phyloP scores from a whole-genome alignment of 345 rosid species.

The Bruguiera sexangula region DNA sequence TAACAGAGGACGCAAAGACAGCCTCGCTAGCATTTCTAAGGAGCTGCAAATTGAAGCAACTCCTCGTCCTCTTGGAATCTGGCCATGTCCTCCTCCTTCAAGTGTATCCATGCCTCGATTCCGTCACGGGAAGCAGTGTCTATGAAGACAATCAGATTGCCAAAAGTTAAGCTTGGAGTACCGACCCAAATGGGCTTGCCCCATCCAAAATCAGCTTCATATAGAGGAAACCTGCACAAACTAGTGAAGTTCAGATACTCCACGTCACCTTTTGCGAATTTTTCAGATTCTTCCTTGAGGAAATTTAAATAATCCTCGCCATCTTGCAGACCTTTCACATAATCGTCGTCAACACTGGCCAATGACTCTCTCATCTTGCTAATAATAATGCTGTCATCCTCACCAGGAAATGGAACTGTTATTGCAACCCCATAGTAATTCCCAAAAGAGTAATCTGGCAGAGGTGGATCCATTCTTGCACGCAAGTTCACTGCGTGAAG shows the following conservation, averaged over 20 bases:
- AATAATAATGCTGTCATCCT: too few relatives aligned
- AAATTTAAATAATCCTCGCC: too few relatives aligned
- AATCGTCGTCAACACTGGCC: too few relatives aligned
- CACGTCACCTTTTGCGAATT: constrained; percentile 22
- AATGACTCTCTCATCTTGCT: too few relatives aligned
- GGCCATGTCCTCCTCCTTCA: constrained; percentile 16
- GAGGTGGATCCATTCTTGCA: constrained; percentile 22
- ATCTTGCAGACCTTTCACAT: too few relatives aligned
- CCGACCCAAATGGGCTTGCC: constrained; percentile 15
- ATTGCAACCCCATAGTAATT: background rate
- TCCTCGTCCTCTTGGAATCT: constrained; percentile 16
- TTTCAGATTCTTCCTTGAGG: constrained; percentile 19
- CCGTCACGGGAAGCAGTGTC: constrained; percentile 36
- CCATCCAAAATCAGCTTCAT: constrained; percentile 52
- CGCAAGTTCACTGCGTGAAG: constrained; percentile 42
- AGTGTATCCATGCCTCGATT: constrained; percentile 25
- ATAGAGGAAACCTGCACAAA: constrained; percentile 39
- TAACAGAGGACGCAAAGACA: too few relatives aligned
- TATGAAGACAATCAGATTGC: constrained; percentile 40
- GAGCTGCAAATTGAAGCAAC: background rate
- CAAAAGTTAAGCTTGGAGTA: constrained; percentile 8
- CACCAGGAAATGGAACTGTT: too few relatives aligned
- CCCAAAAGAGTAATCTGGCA: constrained; percentile 39
- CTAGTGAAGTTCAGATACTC: constrained; percentile 24
- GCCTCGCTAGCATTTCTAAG: background rate